A percentile compares a stretch with the other conserved stretches of the same genome.
Conservation (phyloP, 352 stramenopile species). For the Plasmopara viticola region DNA sequence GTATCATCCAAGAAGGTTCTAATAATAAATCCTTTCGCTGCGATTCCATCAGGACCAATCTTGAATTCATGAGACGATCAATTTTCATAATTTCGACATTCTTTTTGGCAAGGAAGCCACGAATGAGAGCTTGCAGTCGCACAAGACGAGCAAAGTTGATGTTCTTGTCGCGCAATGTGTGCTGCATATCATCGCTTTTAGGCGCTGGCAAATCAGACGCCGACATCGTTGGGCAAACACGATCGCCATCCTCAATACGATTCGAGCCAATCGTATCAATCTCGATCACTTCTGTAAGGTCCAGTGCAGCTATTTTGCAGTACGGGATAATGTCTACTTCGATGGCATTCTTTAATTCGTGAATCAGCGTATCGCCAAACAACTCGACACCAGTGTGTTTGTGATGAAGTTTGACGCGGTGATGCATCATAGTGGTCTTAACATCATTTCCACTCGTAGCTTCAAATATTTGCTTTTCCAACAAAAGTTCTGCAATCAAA, state of each 20-base stretch:
- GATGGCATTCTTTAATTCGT: constrained; percentile 19
- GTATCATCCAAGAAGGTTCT: constrained; percentile 19
- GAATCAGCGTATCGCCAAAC: constrained; percentile 15
- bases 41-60: constrained; percentile 26
- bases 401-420: constrained; percentile 30
- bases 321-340: constrained; percentile 31
- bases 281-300: constrained; percentile 31
- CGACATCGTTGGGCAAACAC: constrained; percentile 26
- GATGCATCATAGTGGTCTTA: constrained; percentile 24
- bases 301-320: constrained; percentile 10
- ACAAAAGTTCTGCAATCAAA: constrained; percentile 36
- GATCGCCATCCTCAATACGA: constrained; percentile 27
- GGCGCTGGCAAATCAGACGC: constrained; percentile 4
- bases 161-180: background rate
- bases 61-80: constrained; percentile 42
- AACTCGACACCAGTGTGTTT: constrained; percentile 19
- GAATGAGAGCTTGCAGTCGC: constrained; percentile 37
- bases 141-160: constrained; percentile 18
- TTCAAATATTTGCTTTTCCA: constrained; percentile 19
- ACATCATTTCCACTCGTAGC: background rate
- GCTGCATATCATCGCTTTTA: background rate
- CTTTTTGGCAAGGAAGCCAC: constrained; percentile 41
- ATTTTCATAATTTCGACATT: constrained; percentile 36
- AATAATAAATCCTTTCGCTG: constrained; percentile 1
- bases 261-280: constrained; percentile 27